Evolutionary conservation across 345 rosid genomes (phyloP).

Genomic region (Moricandia moricandioides): DNA sequence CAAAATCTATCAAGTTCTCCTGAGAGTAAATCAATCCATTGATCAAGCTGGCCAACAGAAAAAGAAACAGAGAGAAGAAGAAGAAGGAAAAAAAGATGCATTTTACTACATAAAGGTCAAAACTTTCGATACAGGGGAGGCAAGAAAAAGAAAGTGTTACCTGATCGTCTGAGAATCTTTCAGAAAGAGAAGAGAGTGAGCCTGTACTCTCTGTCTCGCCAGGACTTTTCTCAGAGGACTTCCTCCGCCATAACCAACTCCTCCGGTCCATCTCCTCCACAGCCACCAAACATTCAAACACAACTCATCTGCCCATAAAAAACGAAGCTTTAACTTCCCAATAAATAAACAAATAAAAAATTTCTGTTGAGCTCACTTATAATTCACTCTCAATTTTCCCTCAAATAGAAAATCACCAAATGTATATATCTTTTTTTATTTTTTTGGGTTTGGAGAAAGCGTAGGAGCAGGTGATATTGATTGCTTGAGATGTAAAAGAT

Average conservation of each 20-base stretch:
- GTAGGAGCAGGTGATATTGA: slow-evolving; percentile 25
- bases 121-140: neutral
- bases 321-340: slow-evolving; percentile 17
- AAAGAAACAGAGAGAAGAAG: neutral
- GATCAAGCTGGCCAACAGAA: neutral
- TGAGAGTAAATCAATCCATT: neutral
- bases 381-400: slow-evolving; percentile 39
- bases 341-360: neutral
- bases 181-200: slow-evolving; percentile 64
- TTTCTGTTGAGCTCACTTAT: slow-evolving; percentile 47
- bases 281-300: slow-evolving; percentile 31
- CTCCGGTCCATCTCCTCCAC: slow-evolving; percentile 51
- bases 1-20: neutral
- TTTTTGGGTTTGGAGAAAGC: neutral
- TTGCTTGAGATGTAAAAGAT: slow-evolving; percentile 38
- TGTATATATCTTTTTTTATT: neutral
- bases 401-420: slow-evolving; percentile 16
- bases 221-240: slow-evolving; percentile 65
- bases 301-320: slow-evolving; percentile 1
- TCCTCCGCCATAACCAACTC: slow-evolving; percentile 77
- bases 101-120: neutral
- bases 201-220: slow-evolving; percentile 69
- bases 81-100: neutral
- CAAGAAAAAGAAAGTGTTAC: slow-evolving; percentile 24
- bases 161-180: slow-evolving; percentile 74